Evolutionary conservation across 805 yeast species (phyloP).

Genomic region (Dipodascus albidus): DNA sequence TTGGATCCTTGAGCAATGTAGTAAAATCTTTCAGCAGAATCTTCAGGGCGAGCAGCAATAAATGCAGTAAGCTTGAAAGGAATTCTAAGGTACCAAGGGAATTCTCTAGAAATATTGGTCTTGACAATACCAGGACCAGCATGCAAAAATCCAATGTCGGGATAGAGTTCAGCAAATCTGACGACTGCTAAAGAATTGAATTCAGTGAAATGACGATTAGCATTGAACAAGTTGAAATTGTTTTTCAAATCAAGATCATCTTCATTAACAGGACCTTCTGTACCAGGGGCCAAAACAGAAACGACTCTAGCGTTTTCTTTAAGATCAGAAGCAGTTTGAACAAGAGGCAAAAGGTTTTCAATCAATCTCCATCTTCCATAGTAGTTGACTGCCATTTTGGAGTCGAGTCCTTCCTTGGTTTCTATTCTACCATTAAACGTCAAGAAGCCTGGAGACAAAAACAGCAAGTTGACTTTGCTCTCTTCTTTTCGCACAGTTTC

Average conservation of each 20-base stretch:
- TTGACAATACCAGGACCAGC: constrained; percentile 19
- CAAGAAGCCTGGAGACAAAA: constrained; percentile 12
- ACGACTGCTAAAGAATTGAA: constrained; percentile 15
- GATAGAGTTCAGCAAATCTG: constrained; percentile 14
- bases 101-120: constrained; percentile 12
- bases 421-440: constrained; percentile 25
- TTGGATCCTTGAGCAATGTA: constrained; percentile 13
- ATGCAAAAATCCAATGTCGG: constrained; percentile 16
- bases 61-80: constrained; percentile 1
- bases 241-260: constrained; percentile 19
- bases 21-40: constrained; percentile 17
- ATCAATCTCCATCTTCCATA: constrained; percentile 20
- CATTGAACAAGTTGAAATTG: constrained; percentile 11
- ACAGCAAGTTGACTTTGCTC: constrained; percentile 14
- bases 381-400: constrained; percentile 19
- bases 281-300: constrained; percentile 19
- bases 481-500: constrained; percentile 9
- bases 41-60: constrained; percentile 11
- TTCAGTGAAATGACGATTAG: constrained; percentile 12
- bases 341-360: constrained; percentile 14
- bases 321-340: constrained; percentile 13
- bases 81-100: constrained; percentile 16
- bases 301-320: constrained; percentile 19
- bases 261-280: constrained; percentile 13
- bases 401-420: constrained; percentile 20